Conservation (phyloP, 1,284 basidiomycete species). For the Vanrija sp. region DNA sequence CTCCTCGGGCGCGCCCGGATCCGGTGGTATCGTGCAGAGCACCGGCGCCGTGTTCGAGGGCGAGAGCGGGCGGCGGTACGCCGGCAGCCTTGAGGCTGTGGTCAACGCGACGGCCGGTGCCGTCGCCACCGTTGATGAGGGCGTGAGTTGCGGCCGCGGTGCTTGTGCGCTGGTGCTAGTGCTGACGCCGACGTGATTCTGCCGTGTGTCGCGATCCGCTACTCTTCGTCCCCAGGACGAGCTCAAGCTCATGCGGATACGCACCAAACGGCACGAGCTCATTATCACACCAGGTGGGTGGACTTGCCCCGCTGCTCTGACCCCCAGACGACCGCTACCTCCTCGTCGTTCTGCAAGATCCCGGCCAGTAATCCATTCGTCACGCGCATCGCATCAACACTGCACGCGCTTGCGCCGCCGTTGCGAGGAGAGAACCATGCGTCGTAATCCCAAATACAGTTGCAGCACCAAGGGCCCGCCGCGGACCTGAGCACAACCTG, state of each 20-base stretch:
- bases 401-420: background rate
- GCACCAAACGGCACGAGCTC: constrained; percentile 84
- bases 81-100: constrained; percentile 68
- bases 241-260: constrained; percentile 79
- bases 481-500: too few relatives aligned
- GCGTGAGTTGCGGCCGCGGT: constrained; percentile 19
- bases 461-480: too few relatives aligned
- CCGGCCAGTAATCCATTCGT: constrained; percentile 40
- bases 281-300: constrained; percentile 85
- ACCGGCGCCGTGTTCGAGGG: constrained; percentile 84
- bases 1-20: constrained; percentile 31
- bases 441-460: too few relatives aligned
- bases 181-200: background rate
- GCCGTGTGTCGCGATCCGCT: background rate
- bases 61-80: constrained; percentile 75
- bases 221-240: constrained; percentile 61
- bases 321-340: constrained; percentile 69
- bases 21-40: constrained; percentile 68
- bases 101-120: constrained; percentile 72
- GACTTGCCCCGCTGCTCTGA: constrained; percentile 3
- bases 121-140: constrained; percentile 53
- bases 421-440: background rate
- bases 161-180: background rate
- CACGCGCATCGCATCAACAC: too few relatives aligned
- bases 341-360: constrained; percentile 80